Evolutionary conservation across 1,284 basidiomycete genomes (phyloP).

Genomic region (Papiliotrema terrestris): DNA sequence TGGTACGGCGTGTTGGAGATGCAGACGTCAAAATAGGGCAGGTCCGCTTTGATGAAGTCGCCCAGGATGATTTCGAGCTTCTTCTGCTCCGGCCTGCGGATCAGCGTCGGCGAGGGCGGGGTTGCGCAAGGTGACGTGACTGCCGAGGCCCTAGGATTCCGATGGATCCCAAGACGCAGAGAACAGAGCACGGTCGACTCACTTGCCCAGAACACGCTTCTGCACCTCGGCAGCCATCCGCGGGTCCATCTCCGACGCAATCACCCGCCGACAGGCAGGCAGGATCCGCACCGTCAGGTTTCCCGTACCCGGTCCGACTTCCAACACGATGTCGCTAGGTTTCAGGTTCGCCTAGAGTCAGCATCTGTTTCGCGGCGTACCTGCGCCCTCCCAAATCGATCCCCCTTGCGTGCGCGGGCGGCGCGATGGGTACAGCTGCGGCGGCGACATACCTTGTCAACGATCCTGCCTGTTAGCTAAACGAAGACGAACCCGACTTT

Average conservation of each 20-base stretch:
- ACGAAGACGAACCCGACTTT: slow-evolving; percentile 17
- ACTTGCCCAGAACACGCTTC: slow-evolving; percentile 98
- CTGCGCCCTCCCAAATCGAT: neutral
- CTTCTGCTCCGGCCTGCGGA: slow-evolving; percentile 78
- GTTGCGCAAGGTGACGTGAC: too few species aligned
- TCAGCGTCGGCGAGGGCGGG: neutral
- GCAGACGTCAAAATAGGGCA: slow-evolving; percentile 98
- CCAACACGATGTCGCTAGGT: slow-evolving; percentile 92
- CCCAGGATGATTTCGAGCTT: slow-evolving; percentile 93
- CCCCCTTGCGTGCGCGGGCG: too few species aligned
- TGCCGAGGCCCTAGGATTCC: neutral
- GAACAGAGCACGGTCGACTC: slow-evolving; percentile 52
- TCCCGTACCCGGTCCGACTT: slow-evolving; percentile 97
- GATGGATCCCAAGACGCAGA: too few species aligned
- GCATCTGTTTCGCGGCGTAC: neutral
- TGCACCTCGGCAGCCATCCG: slow-evolving; percentile 97
- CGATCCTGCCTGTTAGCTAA: slow-evolving; percentile 57
- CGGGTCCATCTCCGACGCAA: slow-evolving; percentile 97
- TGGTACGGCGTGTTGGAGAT: slow-evolving; percentile 96
- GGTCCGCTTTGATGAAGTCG: slow-evolving; percentile 93
- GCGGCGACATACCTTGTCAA: slow-evolving; percentile 60
- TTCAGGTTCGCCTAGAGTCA: slow-evolving; percentile 75
- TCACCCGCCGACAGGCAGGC: slow-evolving; percentile 87
- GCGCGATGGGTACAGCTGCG: too few species aligned
- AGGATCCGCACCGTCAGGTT: slow-evolving; percentile 94